phyloP scores from a whole-genome alignment of 2,329 filamentous ascomycete species.

The Aspergillus uvarum region DNA sequence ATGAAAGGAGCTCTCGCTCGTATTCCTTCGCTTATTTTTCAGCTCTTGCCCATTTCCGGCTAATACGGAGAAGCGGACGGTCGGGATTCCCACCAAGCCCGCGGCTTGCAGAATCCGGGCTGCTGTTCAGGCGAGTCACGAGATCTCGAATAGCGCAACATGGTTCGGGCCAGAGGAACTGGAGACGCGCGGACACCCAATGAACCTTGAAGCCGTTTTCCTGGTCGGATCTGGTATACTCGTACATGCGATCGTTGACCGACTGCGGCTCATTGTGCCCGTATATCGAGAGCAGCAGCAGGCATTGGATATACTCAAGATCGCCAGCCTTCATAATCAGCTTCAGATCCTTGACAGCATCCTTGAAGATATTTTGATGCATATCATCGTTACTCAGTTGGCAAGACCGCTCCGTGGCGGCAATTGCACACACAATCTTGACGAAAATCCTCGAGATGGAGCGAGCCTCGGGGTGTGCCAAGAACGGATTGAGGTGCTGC shows the following conservation, averaged over 20 bases:
- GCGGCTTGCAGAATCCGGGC: too few species aligned
- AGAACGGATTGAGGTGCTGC: constrained; percentile 11
- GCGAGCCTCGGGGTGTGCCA: not conserved
- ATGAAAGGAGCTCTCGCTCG: too few species aligned
- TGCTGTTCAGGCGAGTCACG: too few species aligned
- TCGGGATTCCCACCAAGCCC: too few species aligned
- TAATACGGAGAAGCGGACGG: too few species aligned
- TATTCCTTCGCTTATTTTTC: too few species aligned
- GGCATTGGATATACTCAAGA: constrained; percentile 26
- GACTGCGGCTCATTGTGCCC: constrained; percentile 28
- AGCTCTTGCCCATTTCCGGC: too few species aligned
- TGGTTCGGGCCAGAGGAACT: too few species aligned
- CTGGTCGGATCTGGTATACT: too few species aligned
- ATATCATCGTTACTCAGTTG: not conserved
- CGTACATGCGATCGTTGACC: constrained; percentile 1
- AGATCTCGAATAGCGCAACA: too few species aligned
- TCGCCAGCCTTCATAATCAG: constrained; percentile 18
- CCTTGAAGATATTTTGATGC: constrained; percentile 12
- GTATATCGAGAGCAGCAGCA: constrained; percentile 27
- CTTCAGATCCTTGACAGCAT: constrained; percentile 16
- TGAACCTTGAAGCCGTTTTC: too few species aligned
- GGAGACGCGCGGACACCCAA: too few species aligned
- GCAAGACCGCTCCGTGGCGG: constrained; percentile 19
- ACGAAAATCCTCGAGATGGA: constrained; percentile 19
- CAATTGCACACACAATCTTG: constrained; percentile 27